A percentile compares a stretch with the other conserved stretches of the same genome.
Evolutionary conservation across 495 filamentous ascomycete species (phyloP).

Genomic region (Aspergillus haitiensis): DNA sequence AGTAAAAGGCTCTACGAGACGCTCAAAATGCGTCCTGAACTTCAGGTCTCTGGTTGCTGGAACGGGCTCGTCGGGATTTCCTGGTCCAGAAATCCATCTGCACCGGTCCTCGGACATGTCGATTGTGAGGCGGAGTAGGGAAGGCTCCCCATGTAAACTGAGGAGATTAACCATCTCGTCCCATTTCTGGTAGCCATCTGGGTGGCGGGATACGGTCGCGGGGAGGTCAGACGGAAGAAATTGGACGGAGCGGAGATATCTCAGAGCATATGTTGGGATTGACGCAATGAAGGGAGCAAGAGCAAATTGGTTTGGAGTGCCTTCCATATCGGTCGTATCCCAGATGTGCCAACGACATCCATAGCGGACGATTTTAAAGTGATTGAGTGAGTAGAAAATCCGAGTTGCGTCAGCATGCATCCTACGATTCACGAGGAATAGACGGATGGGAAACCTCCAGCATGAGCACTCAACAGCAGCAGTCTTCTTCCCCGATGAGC

Average conservation of each 20-base stretch:
- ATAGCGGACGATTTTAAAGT: background rate
- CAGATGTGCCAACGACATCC: background rate
- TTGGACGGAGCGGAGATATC: conserved; percentile 1
- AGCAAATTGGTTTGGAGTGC: background rate
- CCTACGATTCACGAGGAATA: background rate
- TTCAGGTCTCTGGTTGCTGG: background rate
- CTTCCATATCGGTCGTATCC: too few relatives aligned
- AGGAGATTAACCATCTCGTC: background rate
- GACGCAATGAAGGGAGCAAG: background rate
- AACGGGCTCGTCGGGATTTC: background rate
- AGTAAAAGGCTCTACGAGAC: background rate
- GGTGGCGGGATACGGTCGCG: background rate
- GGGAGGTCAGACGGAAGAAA: background rate
- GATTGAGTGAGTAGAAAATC: conserved; percentile 3
- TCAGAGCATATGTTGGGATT: background rate
- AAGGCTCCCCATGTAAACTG: background rate
- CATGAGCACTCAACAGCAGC: background rate
- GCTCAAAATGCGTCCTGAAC: background rate
- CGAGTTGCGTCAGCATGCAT: conserved; percentile 1
- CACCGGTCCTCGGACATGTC: background rate
- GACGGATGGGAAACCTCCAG: background rate
- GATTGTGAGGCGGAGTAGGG: background rate
- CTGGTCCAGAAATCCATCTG: background rate
- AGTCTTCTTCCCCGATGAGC: too few relatives aligned
- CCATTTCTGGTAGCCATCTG: background rate